These are phyloP conservation scores for Beta corolliflora DNA, from an alignment of 179 eudicot species.

Conservation along the genomic window DNA sequence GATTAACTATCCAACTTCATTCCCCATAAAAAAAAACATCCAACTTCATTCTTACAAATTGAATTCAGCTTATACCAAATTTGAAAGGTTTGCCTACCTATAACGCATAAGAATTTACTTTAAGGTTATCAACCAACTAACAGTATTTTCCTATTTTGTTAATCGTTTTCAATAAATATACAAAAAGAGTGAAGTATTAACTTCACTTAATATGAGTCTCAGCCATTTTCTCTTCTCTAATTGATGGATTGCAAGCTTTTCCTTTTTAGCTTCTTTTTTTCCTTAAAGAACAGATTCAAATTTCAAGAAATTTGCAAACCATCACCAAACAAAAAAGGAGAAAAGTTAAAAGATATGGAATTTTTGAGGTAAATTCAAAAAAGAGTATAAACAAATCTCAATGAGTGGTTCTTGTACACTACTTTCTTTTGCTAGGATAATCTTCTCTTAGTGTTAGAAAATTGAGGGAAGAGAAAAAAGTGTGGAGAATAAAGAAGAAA, in stretches of 20 bases:
- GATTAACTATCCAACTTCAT: no score
- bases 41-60: no score
- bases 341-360: conserved; percentile 4
- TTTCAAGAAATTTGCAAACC: background rate
- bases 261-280: background rate
- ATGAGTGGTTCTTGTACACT: background rate
- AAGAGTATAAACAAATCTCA: background rate
- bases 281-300: background rate
- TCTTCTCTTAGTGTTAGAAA: conserved; percentile 21
- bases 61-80: background rate
- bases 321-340: background rate
- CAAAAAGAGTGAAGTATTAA: background rate
- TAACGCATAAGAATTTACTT: no score
- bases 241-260: background rate
- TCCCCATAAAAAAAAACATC: no score
- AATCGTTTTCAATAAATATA: no score
- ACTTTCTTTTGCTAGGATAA: conserved; percentile 18
- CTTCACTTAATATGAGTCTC: background rate
- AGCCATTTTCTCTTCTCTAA: no score
- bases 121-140: no score
- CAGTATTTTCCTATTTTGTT: no score
- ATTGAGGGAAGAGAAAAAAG: conserved; percentile 5
- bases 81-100: background rate
- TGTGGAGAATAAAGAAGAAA: conserved; percentile 28
- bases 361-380: conserved; percentile 8